These are phyloP conservation scores for Starmerella geochares DNA, from an alignment of 805 yeast genomes.

Conservation along the genomic window DNA sequence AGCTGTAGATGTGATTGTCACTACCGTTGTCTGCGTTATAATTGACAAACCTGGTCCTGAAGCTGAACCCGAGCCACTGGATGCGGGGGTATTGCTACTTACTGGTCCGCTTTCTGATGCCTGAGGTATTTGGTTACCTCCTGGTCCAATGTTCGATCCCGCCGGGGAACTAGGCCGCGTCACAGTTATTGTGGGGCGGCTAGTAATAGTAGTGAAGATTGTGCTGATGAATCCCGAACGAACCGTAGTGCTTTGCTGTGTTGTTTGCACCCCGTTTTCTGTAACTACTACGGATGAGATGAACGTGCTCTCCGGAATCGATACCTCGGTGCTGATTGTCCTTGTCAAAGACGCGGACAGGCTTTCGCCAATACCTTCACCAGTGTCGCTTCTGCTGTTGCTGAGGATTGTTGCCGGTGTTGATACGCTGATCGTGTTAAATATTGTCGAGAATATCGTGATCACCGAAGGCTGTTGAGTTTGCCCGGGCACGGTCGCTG, in stretches of 20 bases:
- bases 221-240: too few species aligned
- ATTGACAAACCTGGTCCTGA: background rate
- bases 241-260: too few species aligned
- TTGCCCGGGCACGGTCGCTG: slow-evolving; percentile 14
- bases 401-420: too few species aligned
- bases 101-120: background rate
- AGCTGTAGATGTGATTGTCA: background rate
- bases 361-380: too few species aligned
- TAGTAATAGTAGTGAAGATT: slow-evolving; percentile 5
- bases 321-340: too few species aligned
- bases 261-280: too few species aligned
- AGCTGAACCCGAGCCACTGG: background rate
- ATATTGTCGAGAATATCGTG: too few species aligned
- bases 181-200: background rate
- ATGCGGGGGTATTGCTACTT: background rate
- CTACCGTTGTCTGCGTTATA: background rate
- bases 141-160: background rate
- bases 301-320: too few species aligned
- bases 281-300: too few species aligned
- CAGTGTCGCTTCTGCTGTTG: too few species aligned
- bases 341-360: too few species aligned
- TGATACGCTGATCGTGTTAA: too few species aligned
- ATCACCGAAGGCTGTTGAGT: slow-evolving; percentile 3
- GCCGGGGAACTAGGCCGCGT: background rate
- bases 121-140: background rate